Base-by-base conservation (phyloP, 1,139 yeast species). In the Geotrichum phurueaensis region DNA sequence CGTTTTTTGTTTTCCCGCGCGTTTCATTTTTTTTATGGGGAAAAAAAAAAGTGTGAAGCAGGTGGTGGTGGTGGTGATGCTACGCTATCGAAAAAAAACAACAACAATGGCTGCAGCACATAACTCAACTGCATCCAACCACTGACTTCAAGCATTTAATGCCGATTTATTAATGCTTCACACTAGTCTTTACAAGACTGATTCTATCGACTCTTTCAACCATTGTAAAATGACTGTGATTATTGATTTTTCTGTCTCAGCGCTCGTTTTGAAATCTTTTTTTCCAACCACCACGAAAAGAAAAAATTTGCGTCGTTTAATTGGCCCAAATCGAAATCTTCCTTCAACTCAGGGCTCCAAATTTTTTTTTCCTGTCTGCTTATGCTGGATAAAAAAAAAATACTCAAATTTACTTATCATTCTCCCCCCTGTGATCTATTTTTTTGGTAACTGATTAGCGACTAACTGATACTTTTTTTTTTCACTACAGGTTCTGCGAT, bases 401-500 rank as follows among this genome's bases (percentile, higher is more conserved):
- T 13, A 33, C 39, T 39, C 18, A 39, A 39, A n/a, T 25, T 25
- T 6, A 39, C 20, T 18, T 5, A 39, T n/a, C 45, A 39, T 5
- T 15, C n/a, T 39, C 51, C 12, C 25, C n/a, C 7, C 23, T 36
- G 6, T 13, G 23, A n/a, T 22, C 49, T n/a, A 13, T n/a, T 39
- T 29, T 20, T 23, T 25, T 22, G 33, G 18, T 10, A 2, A n/a
- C 22, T 23, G 25, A 13, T 39, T 15, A 39, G 15, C 15, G 20
- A 54, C 36, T 47, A 23, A 33, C 29, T 51, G n/a, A 43, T 13
- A n/a, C n/a, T 51, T 58, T 59, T 51, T 39, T 39, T 6, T 39
- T 39, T 39, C 45, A n/a, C 60, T 43, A 71, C 78, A 86, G 84
- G 89, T 89, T 72, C 84, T 91, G 74, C 90, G 98, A 85, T 94